Base-by-base conservation (phyloP, 2,329 filamentous ascomycete genomes). In the Zymoseptoria ardabiliae region DNA sequence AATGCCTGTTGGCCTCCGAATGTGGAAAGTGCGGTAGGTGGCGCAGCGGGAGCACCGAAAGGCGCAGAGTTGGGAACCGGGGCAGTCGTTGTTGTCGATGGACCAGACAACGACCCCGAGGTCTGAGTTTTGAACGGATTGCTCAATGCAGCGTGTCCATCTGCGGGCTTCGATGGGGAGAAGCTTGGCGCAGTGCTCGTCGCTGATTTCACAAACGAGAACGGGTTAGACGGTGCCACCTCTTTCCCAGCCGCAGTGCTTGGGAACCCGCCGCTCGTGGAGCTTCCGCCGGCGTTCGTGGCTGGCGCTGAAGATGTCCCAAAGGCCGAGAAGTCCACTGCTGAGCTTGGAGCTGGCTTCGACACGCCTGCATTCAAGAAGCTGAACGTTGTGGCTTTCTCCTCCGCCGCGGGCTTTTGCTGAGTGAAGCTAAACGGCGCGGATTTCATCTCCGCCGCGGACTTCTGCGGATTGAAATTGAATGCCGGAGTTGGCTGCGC, bases 161-260 rank as follows among this genome's bases (percentile, higher is more conserved):
- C 28, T 22, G 52, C 50, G 21, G 54, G 30, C 23, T 52, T 57
- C 5, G 54, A 45, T n/a, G 60, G 28, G 41, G 58, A 62, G 8
- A 60, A 49, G 30, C 60, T 59, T 30, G 51, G 11, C 7, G 54
- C 51, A 35, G 21, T 45, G 35, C 35, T 45, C 17, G 35, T 45
- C 35, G 35, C 17, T 45, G 35, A 13, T 45, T 45, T 13, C 35
- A 13, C 35, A 45, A 17, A 45, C 35, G 35, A 17, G 35, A 45
- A 45, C 13, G 35, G 35, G 17, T 17, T 45, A 45, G 11, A 17
- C 17, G 13, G 35, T 45, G 11, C 35, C 4, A 45, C 35, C 35
- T 45, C 13, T n/a, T 45, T 45, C 13, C 2, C 35, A 13, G 35
- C 35, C 35, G 35, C 35, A n/a, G 13, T 45, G 13, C 35, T 45